These are phyloP conservation scores for Phallus indusiatus DNA, from an alignment of 768 basidiomycete species.

Conservation along the genomic window DNA sequence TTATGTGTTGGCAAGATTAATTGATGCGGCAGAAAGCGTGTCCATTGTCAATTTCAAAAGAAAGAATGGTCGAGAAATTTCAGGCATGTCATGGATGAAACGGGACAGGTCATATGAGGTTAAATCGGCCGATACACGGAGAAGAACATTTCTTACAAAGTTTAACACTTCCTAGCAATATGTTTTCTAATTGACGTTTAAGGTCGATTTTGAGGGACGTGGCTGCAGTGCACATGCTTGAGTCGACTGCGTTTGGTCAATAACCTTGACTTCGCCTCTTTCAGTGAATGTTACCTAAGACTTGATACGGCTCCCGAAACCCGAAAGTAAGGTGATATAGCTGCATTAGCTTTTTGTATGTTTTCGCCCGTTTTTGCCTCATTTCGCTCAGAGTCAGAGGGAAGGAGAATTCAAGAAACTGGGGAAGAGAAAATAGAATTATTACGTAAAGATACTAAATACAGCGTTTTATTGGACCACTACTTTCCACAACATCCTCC, in stretches of 20 bases:
- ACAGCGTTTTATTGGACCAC: not conserved
- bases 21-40: slow-evolving; percentile 27
- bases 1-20: slow-evolving; percentile 1
- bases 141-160: slow-evolving; percentile 56
- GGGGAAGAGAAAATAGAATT: not conserved
- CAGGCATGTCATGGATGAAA: not conserved
- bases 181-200: slow-evolving; percentile 58
- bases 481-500: not conserved
- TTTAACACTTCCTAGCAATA: slow-evolving; percentile 83
- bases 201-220: slow-evolving; percentile 67
- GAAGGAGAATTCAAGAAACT: not conserved
- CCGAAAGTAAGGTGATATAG: slow-evolving; percentile 81
- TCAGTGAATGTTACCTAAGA: slow-evolving; percentile 50
- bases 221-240: slow-evolving; percentile 68
- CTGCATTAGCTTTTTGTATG: slow-evolving; percentile 90
- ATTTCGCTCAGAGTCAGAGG: slow-evolving; percentile 32
- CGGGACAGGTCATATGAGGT: slow-evolving; percentile 8
- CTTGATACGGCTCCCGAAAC: slow-evolving; percentile 90
- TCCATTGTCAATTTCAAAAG: slow-evolving; percentile 24
- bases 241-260: slow-evolving; percentile 50
- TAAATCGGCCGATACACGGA: slow-evolving; percentile 10
- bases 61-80: not conserved
- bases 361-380: slow-evolving; percentile 94
- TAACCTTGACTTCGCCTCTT: not conserved
- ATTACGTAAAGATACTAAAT: not conserved